A percentile compares a stretch with the other conserved stretches of the same genome.
These are phyloP conservation scores for Leccinum pachyderme DNA, from an alignment of 1,284 basidiomycete genomes.

Conservation along the genomic window DNA sequence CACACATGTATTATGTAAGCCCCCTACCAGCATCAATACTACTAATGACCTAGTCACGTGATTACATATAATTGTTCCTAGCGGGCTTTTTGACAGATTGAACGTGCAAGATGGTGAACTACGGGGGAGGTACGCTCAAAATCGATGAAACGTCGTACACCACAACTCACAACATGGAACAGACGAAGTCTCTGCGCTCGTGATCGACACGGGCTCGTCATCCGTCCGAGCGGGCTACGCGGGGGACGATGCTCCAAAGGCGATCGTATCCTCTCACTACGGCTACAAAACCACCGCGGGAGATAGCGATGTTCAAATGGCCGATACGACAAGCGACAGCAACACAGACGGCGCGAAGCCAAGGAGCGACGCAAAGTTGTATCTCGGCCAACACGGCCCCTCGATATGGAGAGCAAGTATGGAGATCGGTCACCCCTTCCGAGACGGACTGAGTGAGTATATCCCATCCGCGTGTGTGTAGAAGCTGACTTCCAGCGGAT, in stretches of 20 bases:
- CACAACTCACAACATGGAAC: slow-evolving; percentile 1
- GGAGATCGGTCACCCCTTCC: slow-evolving; percentile 84
- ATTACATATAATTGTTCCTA: not conserved
- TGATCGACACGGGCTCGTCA: slow-evolving; percentile 91
- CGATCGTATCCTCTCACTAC: slow-evolving; percentile 87
- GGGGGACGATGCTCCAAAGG: slow-evolving; percentile 95
- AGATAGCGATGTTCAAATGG: slow-evolving; percentile 58
- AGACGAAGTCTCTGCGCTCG: slow-evolving; percentile 95
- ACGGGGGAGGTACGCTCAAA: slow-evolving; percentile 53
- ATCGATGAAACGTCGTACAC: slow-evolving; percentile 8
- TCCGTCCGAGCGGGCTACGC: slow-evolving; percentile 94
- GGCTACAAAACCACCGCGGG: slow-evolving; percentile 60
- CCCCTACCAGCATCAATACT: slow-evolving; percentile 1
- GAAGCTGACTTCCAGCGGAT: slow-evolving; percentile 9
- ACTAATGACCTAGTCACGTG: slow-evolving; percentile 14
- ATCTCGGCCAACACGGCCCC: slow-evolving; percentile 88
- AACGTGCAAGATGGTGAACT: not conserved
- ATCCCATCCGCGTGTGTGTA: not conserved
- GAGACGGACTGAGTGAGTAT: slow-evolving; percentile 80
- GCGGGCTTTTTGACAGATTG: not conserved
- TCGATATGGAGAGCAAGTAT: slow-evolving; percentile 89
- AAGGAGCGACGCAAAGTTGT: slow-evolving; percentile 62
- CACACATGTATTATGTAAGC: slow-evolving; percentile 17
- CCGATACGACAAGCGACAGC: slow-evolving; percentile 39
- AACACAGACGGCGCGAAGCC: slow-evolving; percentile 30